Evolutionary conservation across 305 asterid genomes (phyloP).

Genomic region (Plantago lanceolata): DNA sequence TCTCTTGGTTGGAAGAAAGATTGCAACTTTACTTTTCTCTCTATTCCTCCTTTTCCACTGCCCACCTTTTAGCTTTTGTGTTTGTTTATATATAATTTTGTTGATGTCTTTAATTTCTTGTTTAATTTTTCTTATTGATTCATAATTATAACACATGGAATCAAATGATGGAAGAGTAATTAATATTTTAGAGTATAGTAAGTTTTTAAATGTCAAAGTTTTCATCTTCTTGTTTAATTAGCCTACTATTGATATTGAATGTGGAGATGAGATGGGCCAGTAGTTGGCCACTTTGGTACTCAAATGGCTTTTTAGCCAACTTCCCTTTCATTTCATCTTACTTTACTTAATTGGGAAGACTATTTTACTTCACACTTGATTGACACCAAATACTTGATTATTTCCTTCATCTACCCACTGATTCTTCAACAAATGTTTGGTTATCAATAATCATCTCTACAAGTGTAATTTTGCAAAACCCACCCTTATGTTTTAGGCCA

Average conservation of each 20-base stretch:
- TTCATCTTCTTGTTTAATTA: not conserved
- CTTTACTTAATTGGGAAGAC: constrained; percentile 12
- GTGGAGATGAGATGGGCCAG: not conserved
- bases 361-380: constrained; percentile 2
- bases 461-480: too few species aligned
- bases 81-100: not conserved
- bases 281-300: constrained; percentile 11
- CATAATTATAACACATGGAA: too few species aligned
- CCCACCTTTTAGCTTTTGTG: constrained; percentile 17
- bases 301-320: not conserved
- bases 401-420: not conserved
- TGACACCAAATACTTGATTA: constrained; percentile 4
- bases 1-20: constrained; percentile 12
- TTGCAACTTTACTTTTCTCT: constrained; percentile 14
- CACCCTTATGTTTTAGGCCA: too few species aligned
- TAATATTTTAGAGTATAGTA: not conserved
- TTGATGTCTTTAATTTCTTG: not conserved
- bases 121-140: not conserved
- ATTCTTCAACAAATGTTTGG: constrained; percentile 3
- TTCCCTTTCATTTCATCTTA: constrained; percentile 4
- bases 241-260: too few species aligned
- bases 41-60: not conserved
- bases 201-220: not conserved
- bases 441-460: not conserved
- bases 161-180: not conserved